Evolutionary conservation across 169 alveolate species (phyloP).

Genomic region (Babesia bigemina): DNA sequence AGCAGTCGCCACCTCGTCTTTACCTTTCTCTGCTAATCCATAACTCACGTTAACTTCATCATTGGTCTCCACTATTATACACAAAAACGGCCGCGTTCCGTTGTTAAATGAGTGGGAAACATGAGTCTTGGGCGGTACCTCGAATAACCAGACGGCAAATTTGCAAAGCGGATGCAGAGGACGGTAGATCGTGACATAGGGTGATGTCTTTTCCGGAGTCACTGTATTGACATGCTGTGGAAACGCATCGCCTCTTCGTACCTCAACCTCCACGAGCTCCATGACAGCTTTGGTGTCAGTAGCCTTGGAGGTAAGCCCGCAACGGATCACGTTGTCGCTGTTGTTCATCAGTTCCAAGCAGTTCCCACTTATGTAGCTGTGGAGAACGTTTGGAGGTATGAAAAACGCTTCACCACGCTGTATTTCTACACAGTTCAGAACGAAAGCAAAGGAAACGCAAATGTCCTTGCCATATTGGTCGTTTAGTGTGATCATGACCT

Average conservation of each 20-base stretch:
- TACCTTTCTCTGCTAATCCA: background rate
- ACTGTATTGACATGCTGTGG: slow-evolving; percentile 10
- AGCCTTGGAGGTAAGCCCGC: slow-evolving; percentile 94
- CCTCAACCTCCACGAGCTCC: slow-evolving; percentile 15
- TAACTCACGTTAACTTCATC: background rate
- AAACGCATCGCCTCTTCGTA: slow-evolving; percentile 5
- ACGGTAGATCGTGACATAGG: slow-evolving; percentile 6
- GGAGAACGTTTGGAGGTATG: slow-evolving; percentile 91
- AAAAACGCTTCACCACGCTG: slow-evolving; percentile 89
- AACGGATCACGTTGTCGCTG: slow-evolving; percentile 94
- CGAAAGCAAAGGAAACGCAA: slow-evolving; percentile 85
- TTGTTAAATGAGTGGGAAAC: slow-evolving; percentile 21
- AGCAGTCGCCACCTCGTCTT: background rate
- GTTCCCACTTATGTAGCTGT: slow-evolving; percentile 88
- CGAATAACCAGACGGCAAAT: slow-evolving; percentile 29
- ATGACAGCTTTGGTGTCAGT: slow-evolving; percentile 74
- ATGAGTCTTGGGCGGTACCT: slow-evolving; percentile 15
- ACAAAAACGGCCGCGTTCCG: slow-evolving; percentile 27
- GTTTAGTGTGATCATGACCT: slow-evolving; percentile 60
- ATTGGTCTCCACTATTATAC: slow-evolving; percentile 25
- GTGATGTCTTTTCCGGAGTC: slow-evolving; percentile 10
- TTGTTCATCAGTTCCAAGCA: slow-evolving; percentile 93
- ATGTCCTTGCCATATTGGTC: slow-evolving; percentile 83
- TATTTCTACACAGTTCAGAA: slow-evolving; percentile 85
- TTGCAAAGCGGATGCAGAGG: slow-evolving; percentile 53